These are phyloP conservation scores for Vitis hybrid DNA, from an alignment of 177 flowering plant genomes.

Conservation along the genomic window DNA sequence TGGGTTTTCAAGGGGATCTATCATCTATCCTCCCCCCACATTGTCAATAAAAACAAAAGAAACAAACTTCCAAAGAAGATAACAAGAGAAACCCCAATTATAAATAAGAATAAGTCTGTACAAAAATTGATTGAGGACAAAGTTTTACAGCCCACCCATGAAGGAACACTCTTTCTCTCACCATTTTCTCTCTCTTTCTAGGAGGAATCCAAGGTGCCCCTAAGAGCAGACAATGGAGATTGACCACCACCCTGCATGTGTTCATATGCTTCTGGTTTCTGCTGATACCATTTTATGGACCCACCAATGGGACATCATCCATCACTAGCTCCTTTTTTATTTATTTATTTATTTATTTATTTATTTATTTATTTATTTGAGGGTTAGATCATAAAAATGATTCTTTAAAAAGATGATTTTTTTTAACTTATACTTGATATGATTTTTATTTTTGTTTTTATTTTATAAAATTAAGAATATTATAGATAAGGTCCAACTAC, in stretches of 20 bases:
- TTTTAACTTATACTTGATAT: too few species aligned
- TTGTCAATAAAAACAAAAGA: background rate
- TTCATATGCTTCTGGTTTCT: background rate
- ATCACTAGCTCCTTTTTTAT: too few species aligned
- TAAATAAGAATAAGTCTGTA: background rate
- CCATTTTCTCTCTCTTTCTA: background rate
- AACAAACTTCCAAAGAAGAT: background rate
- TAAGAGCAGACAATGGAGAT: background rate
- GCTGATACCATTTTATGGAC: background rate
- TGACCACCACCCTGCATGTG: background rate
- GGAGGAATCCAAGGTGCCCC: conserved; percentile 8
- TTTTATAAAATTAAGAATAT: too few species aligned
- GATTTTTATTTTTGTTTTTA: too few species aligned
- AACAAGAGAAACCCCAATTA: background rate
- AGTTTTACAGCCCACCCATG: conserved; percentile 8
- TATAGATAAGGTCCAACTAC: too few species aligned
- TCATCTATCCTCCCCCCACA: background rate
- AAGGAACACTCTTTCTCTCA: background rate
- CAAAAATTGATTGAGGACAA: background rate
- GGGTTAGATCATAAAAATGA: too few species aligned
- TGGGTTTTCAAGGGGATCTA: too few species aligned
- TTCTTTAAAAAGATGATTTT: too few species aligned
- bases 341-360: too few species aligned
- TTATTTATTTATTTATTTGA: too few species aligned
- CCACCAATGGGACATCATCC: background rate